Base-by-base conservation (phyloP, 2,329 filamentous ascomycete species). In the Fusarium sp. region DNA sequence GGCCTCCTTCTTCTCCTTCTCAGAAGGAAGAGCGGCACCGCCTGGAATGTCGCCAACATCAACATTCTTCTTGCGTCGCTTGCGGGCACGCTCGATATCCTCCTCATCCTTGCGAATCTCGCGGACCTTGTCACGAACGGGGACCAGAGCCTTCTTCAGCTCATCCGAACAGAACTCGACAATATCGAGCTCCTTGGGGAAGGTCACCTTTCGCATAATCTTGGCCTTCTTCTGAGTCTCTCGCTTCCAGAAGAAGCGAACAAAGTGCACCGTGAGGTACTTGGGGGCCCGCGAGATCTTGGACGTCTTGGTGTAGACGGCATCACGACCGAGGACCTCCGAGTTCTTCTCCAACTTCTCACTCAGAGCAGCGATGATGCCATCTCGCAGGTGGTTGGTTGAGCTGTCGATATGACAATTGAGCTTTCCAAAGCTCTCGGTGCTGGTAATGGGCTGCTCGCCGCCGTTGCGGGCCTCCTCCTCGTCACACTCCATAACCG, bases 161-260 rank as follows among this genome's bases (percentile, higher is more conserved):
- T 97, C 93, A 30, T 98, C 95, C 14, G 95, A 96, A 84, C 97
- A 99, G 84, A 98, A 98, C 81, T 99, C 97, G 25, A 97, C 92
- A 43, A 94, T 91, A 79, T 99, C 97, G 37, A 99, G 87, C 84
- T 99, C 97, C 60, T 94, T 92, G 8, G 96, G 96, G 81, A 99
- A 99, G 0, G 95, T 96, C 66, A 99, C 97, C 85, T 98, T 99
- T 81, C 95, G 94, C 94, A 99, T 96, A 78, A 99, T 99, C 89
- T 99, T 99, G 76, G 96, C 95, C 88, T 99, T 99, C 87, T 98
- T 98, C 84, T 97, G 93, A 4, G 94, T 95, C 76, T 97, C 95
- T 56, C 93, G 91, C 81, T 97, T 96, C 97, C 97, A 99, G 86
- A 96, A 98, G 86, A 99, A 99, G 74, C 97, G 94, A 66, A 99